phyloP scores from a whole-genome alignment of 305 asterid species.

The Fraxinus albicans region DNA sequence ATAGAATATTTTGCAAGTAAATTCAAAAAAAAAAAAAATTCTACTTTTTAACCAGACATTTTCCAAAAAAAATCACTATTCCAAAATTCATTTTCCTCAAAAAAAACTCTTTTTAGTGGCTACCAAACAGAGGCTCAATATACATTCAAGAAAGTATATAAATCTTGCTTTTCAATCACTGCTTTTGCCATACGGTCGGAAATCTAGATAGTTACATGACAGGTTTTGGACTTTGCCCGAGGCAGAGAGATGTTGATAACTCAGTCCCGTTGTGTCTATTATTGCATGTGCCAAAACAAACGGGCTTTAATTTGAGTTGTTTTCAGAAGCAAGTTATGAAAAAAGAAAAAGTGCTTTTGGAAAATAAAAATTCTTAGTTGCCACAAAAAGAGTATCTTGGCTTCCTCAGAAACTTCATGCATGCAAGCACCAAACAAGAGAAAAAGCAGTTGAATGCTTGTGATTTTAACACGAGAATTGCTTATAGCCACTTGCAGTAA shows the following conservation, averaged over 20 bases:
- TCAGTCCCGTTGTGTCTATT: not conserved
- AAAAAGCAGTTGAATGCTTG: not conserved
- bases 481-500: slow-evolving; percentile 19
- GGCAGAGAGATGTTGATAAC: slow-evolving; percentile 31
- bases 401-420: not conserved
- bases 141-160: not conserved
- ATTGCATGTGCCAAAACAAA: not conserved
- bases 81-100: not conserved
- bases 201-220: slow-evolving; percentile 27
- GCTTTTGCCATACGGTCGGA: slow-evolving; percentile 24
- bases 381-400: not conserved
- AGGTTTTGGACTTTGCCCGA: slow-evolving; percentile 22
- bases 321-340: not conserved
- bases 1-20: too few species aligned
- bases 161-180: not conserved
- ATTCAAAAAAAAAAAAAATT: too few species aligned
- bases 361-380: not conserved
- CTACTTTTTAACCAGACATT: too few species aligned
- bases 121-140: not conserved
- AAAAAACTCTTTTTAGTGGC: not conserved
- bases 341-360: not conserved
- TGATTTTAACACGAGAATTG: slow-evolving; percentile 14
- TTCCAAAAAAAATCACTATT: too few species aligned
- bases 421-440: not conserved
- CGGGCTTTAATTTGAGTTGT: slow-evolving; percentile 12